Conservation (phyloP, 139 green algal species). For the Zygnema cylindricum region DNA sequence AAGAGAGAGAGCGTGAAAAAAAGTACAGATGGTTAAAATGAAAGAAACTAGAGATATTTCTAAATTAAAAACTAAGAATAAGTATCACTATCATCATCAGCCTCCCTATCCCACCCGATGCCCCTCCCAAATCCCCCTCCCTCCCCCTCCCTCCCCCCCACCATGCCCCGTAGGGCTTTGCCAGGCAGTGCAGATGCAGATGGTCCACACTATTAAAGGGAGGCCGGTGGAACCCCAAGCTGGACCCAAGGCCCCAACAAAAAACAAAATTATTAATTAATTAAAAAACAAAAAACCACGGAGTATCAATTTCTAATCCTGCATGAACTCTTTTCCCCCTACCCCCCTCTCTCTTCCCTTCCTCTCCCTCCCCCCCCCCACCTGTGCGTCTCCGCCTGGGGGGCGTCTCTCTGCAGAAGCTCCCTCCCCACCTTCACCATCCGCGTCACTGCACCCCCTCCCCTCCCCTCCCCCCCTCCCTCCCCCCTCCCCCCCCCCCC, state of each 20-base stretch:
- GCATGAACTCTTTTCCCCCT: background rate
- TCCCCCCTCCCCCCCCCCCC: background rate
- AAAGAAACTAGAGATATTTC: too few relatives aligned
- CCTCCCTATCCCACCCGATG: too few relatives aligned
- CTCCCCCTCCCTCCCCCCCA: too few relatives aligned
- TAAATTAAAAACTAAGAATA: too few relatives aligned
- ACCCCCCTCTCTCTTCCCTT: background rate
- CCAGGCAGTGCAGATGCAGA: conserved; percentile 68
- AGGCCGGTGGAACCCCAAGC: conserved; percentile 67
- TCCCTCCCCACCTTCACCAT: background rate
- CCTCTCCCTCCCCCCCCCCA: background rate
- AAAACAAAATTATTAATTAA: conserved; percentile 11
- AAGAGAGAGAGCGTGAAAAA: too few relatives aligned
- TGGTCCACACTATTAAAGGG: conserved; percentile 69
- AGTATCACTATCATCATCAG: too few relatives aligned
- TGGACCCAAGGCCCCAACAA: too few relatives aligned
- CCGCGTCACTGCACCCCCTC: background rate
- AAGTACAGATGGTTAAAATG: too few relatives aligned
- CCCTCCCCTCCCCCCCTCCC: background rate
- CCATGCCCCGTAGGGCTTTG: conserved; percentile 58
- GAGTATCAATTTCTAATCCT: background rate
- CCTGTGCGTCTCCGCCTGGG: background rate
- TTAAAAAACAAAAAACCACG: conserved; percentile 10
- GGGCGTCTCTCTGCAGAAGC: background rate
- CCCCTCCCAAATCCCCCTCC: too few relatives aligned